These are phyloP conservation scores for Amyloporia xantha DNA, from an alignment of 768 basidiomycete genomes.

Conservation along the genomic window DNA sequence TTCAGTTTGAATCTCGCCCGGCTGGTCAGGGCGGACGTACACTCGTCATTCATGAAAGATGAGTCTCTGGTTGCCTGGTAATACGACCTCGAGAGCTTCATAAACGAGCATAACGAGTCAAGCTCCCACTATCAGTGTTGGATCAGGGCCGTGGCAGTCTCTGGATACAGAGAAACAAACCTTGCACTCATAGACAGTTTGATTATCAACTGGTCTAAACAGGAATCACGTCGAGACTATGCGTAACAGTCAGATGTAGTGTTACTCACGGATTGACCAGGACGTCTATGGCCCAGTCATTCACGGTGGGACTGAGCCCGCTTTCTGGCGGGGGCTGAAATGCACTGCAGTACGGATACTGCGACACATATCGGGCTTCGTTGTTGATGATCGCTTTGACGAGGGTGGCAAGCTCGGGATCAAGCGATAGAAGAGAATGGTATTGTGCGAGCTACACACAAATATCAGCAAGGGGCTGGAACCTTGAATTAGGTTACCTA, in stretches of 20 bases:
- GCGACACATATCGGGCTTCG: slow-evolving; percentile 64
- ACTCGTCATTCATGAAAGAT: slow-evolving; percentile 67
- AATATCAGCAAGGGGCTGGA: background rate
- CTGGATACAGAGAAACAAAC: slow-evolving; percentile 25
- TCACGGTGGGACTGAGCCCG: slow-evolving; percentile 53
- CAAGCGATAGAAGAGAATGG: slow-evolving; percentile 47
- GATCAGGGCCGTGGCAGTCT: no score
- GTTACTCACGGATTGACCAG: slow-evolving; percentile 63
- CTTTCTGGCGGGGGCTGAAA: slow-evolving; percentile 81
- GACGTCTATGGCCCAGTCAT: slow-evolving; percentile 64
- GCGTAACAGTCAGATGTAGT: background rate
- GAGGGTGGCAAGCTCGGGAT: slow-evolving; percentile 52
- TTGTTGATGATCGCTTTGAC: slow-evolving; percentile 82
- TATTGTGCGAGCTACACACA: slow-evolving; percentile 61
- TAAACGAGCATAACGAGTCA: slow-evolving; percentile 72
- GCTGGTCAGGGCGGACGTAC: no score
- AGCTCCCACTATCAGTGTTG: slow-evolving; percentile 73
- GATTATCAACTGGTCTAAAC: slow-evolving; percentile 56
- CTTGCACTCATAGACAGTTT: slow-evolving; percentile 80
- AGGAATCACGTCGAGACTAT: background rate
- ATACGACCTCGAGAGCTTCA: slow-evolving; percentile 71
- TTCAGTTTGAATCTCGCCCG: no score
- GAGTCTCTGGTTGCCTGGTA: slow-evolving; percentile 64
- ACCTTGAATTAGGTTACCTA: slow-evolving; percentile 20
- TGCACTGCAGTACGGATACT: slow-evolving; percentile 74